Conservation (phyloP, 257 asterid species). For the Vinca minor region DNA sequence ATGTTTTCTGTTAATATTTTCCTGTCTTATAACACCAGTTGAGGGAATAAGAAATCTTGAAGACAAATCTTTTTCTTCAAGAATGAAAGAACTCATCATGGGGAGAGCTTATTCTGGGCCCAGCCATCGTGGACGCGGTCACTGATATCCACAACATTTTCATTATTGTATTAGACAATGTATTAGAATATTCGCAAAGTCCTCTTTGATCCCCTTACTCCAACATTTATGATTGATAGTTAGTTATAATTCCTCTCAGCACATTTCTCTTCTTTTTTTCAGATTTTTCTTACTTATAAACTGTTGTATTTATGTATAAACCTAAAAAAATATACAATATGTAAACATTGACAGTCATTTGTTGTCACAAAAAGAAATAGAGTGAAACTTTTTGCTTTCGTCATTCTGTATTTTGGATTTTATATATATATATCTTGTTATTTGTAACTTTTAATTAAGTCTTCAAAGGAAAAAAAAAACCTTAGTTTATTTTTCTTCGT, state of each 20-base stretch:
- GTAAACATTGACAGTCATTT: not conserved
- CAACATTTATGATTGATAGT: not conserved
- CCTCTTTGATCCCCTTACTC: not conserved
- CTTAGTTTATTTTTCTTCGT: too few species aligned
- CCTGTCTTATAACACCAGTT: too few species aligned
- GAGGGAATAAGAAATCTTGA: constrained; percentile 19
- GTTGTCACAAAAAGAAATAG: too few species aligned
- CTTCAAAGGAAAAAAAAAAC: too few species aligned
- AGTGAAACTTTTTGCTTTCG: not conserved
- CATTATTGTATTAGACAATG: too few species aligned
- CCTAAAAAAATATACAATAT: not conserved
- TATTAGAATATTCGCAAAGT: too few species aligned
- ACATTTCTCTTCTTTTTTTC: too few species aligned
- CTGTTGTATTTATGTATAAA: not conserved
- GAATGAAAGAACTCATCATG: constrained; percentile 7
- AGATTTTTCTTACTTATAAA: not conserved
- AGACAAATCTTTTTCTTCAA: not conserved
- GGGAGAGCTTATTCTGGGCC: constrained; percentile 35
- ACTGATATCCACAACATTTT: too few species aligned
- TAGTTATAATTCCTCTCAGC: not conserved
- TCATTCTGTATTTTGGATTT: too few species aligned
- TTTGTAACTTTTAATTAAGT: too few species aligned
- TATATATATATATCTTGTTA: too few species aligned
- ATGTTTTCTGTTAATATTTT: constrained; percentile 8
- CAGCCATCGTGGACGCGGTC: constrained; percentile 32